A percentile compares a stretch with the other conserved stretches of the same genome.
phyloP scores from a whole-genome alignment of 768 basidiomycete genomes.

The Psilocybe azurescens region DNA sequence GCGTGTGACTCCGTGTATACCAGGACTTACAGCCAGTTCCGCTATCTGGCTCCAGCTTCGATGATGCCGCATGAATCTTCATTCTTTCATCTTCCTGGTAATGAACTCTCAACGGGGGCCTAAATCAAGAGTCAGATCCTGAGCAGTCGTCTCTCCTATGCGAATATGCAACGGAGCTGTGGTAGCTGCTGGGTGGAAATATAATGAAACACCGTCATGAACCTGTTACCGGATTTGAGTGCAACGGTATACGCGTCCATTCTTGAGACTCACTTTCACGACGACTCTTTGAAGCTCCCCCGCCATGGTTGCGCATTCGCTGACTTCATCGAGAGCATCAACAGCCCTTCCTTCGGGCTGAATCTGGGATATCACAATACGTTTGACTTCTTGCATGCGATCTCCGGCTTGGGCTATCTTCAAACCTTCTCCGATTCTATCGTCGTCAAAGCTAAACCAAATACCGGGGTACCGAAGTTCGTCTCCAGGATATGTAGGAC shows the following conservation, averaged over 20 bases:
- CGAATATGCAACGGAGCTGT: conserved; percentile 59
- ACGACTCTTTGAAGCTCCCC: conserved; percentile 74
- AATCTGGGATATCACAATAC: conserved; percentile 76
- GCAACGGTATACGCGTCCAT: neutral
- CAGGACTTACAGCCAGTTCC: conserved; percentile 53
- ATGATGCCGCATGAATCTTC: conserved; percentile 73
- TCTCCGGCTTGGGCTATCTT: conserved; percentile 63
- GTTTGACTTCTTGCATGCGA: conserved; percentile 76
- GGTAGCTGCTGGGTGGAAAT: conserved; percentile 62
- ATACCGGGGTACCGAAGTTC: conserved; percentile 83
- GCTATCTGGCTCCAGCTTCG: conserved; percentile 40
- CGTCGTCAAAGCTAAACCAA: conserved; percentile 86
- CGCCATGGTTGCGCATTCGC: conserved; percentile 67
- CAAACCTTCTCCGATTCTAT: conserved; percentile 58
- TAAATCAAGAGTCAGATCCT: conserved; percentile 80
- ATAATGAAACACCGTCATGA: conserved; percentile 72
- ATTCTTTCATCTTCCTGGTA: conserved; percentile 92
- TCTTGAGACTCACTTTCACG: conserved; percentile 57
- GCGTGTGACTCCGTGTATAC: neutral
- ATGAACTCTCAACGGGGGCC: conserved; percentile 80
- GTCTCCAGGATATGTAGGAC: conserved; percentile 81
- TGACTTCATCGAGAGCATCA: conserved; percentile 79
- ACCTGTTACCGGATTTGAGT: conserved; percentile 50
- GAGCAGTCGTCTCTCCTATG: conserved; percentile 79
- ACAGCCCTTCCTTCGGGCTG: conserved; percentile 54